Evolutionary conservation across 352 stramenopile species (phyloP).

Genomic region (Globisporangium barbulae): DNA sequence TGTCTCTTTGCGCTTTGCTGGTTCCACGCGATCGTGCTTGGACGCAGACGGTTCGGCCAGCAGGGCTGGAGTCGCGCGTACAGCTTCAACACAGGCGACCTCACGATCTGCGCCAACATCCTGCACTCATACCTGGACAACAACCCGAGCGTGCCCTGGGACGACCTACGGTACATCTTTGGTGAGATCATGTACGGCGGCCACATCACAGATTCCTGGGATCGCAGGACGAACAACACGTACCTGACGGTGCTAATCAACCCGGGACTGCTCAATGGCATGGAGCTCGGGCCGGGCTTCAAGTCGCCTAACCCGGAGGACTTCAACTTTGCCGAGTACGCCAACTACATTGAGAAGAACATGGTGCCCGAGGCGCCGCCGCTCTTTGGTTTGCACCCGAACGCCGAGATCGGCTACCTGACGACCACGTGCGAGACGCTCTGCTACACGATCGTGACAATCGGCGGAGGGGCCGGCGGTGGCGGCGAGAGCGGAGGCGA

Average conservation of each 20-base stretch:
- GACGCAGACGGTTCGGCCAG: slow-evolving; percentile 90
- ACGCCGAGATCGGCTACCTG: slow-evolving; percentile 95
- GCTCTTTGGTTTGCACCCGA: slow-evolving; percentile 93
- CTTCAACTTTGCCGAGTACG: slow-evolving; percentile 81
- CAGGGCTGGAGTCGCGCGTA: slow-evolving; percentile 94
- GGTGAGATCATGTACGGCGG: slow-evolving; percentile 97
- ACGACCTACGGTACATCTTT: slow-evolving; percentile 95
- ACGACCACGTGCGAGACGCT: slow-evolving; percentile 90
- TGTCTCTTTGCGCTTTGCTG: slow-evolving; percentile 94
- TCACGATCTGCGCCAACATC: slow-evolving; percentile 95
- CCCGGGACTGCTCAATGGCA: slow-evolving; percentile 73
- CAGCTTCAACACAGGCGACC: slow-evolving; percentile 95
- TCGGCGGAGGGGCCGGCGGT: slow-evolving; percentile 70
- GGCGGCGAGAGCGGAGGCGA: slow-evolving; percentile 65
- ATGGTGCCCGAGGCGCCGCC: slow-evolving; percentile 91
- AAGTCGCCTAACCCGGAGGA: slow-evolving; percentile 87
- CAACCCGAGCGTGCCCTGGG: slow-evolving; percentile 90
- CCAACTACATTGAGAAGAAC: slow-evolving; percentile 92
- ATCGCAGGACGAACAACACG: slow-evolving; percentile 94
- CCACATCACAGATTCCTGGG: slow-evolving; percentile 95
- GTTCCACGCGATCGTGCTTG: slow-evolving; percentile 95
- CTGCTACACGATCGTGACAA: slow-evolving; percentile 93
- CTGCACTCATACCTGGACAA: slow-evolving; percentile 93
- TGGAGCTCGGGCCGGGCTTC: slow-evolving; percentile 94
- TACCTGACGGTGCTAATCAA: slow-evolving; percentile 92